Evolutionary conservation across 1,284 basidiomycete species (phyloP).

Genomic region (Pisolithus thermaeus): DNA sequence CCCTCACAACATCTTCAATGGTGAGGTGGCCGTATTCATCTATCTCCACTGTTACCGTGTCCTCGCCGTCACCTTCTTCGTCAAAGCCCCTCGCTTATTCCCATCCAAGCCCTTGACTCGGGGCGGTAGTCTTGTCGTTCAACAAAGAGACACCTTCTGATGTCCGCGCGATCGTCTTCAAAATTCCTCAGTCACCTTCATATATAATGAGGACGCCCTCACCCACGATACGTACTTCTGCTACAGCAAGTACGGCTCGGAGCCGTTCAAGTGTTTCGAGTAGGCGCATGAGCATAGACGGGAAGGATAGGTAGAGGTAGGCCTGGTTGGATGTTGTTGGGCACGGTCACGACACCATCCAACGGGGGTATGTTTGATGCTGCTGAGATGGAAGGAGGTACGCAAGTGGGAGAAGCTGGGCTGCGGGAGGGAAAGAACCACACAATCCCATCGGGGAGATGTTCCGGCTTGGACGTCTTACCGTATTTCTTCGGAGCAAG

Average conservation of each 20-base stretch:
- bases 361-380: too few species aligned
- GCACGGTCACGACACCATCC: too few species aligned
- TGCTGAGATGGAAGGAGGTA: too few species aligned
- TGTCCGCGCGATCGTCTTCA: constrained; percentile 30
- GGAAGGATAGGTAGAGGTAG: constrained; percentile 54
- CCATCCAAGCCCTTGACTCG: constrained; percentile 22
- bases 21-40: constrained; percentile 35
- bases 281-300: constrained; percentile 55
- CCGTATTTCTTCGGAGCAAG: constrained; percentile 77
- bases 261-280: constrained; percentile 55
- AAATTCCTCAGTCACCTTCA: constrained; percentile 66
- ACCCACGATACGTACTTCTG: constrained; percentile 81
- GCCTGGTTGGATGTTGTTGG: constrained; percentile 24
- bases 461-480: constrained; percentile 60
- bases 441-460: constrained; percentile 70
- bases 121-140: constrained; percentile 19
- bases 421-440: constrained; percentile 67
- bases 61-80: constrained; percentile 27
- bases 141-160: constrained; percentile 36
- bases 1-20: too few species aligned
- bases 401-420: too few species aligned
- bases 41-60: constrained; percentile 26
- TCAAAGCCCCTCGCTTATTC: constrained; percentile 16
- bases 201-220: constrained; percentile 80
- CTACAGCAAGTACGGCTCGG: constrained; percentile 40